These are phyloP conservation scores for Macrolepiota dolichaula DNA, from an alignment of 768 basidiomycete species.

Conservation along the genomic window DNA sequence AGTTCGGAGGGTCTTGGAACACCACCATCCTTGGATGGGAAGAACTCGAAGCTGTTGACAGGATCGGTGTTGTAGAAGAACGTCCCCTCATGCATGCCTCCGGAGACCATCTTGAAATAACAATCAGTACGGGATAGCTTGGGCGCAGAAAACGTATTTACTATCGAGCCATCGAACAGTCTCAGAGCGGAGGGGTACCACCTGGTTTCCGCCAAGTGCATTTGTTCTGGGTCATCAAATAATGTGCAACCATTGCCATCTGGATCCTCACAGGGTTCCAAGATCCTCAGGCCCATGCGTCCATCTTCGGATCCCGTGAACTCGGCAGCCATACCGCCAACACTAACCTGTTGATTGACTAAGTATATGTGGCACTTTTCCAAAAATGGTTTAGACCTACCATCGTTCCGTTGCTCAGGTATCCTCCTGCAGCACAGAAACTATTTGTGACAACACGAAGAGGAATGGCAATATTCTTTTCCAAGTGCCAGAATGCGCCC, in stretches of 20 bases:
- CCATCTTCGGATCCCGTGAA: constrained; percentile 27
- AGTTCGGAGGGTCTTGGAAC: constrained; percentile 23
- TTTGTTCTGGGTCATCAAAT: constrained; percentile 29
- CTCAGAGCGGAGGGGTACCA: constrained; percentile 41
- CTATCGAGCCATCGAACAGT: constrained; percentile 29
- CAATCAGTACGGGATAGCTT: neutral
- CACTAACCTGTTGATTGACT: constrained; percentile 20
- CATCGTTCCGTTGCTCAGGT: constrained; percentile 40
- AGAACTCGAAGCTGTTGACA: constrained; percentile 40
- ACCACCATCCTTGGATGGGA: constrained; percentile 36
- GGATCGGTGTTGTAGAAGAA: constrained; percentile 67
- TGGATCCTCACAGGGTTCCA: constrained; percentile 33
- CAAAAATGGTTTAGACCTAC: constrained; percentile 16
- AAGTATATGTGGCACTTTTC: neutral
- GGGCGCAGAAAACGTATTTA: constrained; percentile 24
- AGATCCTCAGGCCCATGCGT: constrained; percentile 32
- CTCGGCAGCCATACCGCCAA: constrained; percentile 25
- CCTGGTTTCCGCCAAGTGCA: constrained; percentile 32
- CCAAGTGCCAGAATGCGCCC: constrained; percentile 40
- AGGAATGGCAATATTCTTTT: constrained; percentile 33
- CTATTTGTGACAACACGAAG: constrained; percentile 32
- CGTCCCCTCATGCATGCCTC: constrained; percentile 24
- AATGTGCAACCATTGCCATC: constrained; percentile 27
- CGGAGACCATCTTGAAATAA: constrained; percentile 21
- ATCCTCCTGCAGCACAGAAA: constrained; percentile 41